These are phyloP conservation scores for Apiospora saccharicola DNA, from an alignment of 2,329 filamentous ascomycete species.

Conservation along the genomic window DNA sequence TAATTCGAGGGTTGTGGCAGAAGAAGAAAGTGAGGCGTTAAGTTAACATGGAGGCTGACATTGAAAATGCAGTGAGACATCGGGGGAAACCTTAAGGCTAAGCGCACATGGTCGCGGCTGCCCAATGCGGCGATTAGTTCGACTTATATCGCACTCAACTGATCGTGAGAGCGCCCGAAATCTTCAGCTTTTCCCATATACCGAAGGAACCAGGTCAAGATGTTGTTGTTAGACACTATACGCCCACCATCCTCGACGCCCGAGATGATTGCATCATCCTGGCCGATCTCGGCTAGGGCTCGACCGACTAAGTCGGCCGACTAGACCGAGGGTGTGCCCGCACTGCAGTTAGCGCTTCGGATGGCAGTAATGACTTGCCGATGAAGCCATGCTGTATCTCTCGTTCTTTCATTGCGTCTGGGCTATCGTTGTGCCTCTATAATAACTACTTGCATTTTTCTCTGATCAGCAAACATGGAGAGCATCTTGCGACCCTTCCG, in stretches of 20 bases:
- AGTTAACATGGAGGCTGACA: neutral
- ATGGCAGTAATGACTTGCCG: neutral
- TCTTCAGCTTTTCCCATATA: neutral
- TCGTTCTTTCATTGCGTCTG: neutral
- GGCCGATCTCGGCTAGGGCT: constrained; percentile 1
- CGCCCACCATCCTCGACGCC: neutral
- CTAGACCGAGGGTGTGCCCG: neutral
- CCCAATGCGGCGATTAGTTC: neutral
- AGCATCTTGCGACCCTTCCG: constrained; percentile 32
- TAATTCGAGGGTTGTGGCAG: neutral
- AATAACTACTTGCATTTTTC: neutral
- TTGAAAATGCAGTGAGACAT: constrained; percentile 7
- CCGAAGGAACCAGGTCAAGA: neutral
- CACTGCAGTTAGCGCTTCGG: constrained; percentile 11
- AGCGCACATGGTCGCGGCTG: constrained; percentile 1
- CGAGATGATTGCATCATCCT: constrained; percentile 4
- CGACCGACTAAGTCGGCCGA: neutral
- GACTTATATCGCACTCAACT: neutral
- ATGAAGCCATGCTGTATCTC: neutral
- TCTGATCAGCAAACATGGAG: constrained; percentile 32
- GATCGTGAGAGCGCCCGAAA: neutral
- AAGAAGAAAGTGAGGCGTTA: neutral
- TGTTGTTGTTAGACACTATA: neutral
- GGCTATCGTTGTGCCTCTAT: neutral
- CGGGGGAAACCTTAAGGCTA: neutral